phyloP scores from a whole-genome alignment of 2,329 filamentous ascomycete genomes.

The Pseudogymnoascus sp. region DNA sequence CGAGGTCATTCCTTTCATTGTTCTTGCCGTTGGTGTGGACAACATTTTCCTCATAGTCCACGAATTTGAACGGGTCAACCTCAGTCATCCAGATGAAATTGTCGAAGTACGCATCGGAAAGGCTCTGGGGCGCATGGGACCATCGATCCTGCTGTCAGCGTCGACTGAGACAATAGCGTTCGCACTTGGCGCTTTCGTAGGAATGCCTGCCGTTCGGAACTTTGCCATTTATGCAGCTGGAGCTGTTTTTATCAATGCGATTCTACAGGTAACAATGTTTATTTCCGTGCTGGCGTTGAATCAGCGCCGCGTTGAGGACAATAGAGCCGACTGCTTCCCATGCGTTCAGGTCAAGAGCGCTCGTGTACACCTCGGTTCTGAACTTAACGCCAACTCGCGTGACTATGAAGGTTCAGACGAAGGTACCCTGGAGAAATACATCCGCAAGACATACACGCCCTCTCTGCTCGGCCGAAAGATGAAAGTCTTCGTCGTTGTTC shows the following conservation, averaged over 20 bases:
- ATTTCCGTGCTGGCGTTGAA: slow-evolving; percentile 86
- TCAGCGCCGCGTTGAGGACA: slow-evolving; percentile 79
- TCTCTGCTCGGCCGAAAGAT: slow-evolving; percentile 69
- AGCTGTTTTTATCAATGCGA: slow-evolving; percentile 90
- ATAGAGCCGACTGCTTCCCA: slow-evolving; percentile 85
- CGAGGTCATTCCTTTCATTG: slow-evolving; percentile 95
- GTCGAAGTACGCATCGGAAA: slow-evolving; percentile 80
- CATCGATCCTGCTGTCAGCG: slow-evolving; percentile 92
- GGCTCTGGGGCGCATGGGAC: slow-evolving; percentile 91
- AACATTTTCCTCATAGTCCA: slow-evolving; percentile 99
- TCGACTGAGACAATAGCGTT: slow-evolving; percentile 91
- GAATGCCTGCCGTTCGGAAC: slow-evolving; percentile 96
- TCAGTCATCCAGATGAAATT: slow-evolving; percentile 80
- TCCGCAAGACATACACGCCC: slow-evolving; percentile 83
- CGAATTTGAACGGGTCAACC: slow-evolving; percentile 91
- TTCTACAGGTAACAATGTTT: slow-evolving; percentile 97
- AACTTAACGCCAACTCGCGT: slow-evolving; percentile 43
- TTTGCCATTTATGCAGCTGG: slow-evolving; percentile 95
- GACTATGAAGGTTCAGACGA: slow-evolving; percentile 54
- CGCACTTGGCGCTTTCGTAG: slow-evolving; percentile 82
- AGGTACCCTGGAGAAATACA: slow-evolving; percentile 74
- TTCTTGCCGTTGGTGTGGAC: slow-evolving; percentile 92
- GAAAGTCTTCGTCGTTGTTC: slow-evolving; percentile 65
- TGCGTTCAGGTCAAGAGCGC: slow-evolving; percentile 75
- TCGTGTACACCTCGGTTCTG: slow-evolving; percentile 53